Evolutionary conservation across 148 eudicot species (phyloP), one percentile per base, ranked within the genome.

Genomic region (Suaeda aralocaspica): DNA sequence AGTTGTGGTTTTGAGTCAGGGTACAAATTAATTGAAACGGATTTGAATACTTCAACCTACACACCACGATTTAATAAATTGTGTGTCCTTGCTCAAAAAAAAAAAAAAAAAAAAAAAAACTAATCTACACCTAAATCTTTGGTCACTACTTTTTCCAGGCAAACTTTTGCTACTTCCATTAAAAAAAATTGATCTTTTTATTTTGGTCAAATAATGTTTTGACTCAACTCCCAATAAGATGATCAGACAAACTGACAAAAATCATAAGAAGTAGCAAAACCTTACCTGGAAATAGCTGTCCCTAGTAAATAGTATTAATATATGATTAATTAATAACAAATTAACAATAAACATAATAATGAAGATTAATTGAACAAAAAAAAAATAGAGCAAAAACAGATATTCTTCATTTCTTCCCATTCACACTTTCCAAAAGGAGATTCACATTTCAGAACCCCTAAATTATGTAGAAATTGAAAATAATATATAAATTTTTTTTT

Each of bases 241-340:
- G 45, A 52, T 34, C 56, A 61, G 72, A 77, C 79, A 66, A 42
- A 55, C 64, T 44, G 69, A 63, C 66, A 73, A 46, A 59, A 70
- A 56, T 46, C 67, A 71, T 60, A 55, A 33, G 53, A 69, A 81
- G 68, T 75, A 80, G 83, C 76, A 79, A 80, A 70, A 82, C 71
- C 76, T 72, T 76, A 71, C 72, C 80, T 79, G 78, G 82, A 85
- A 80, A 81, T 78, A 79, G 77, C 82, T 73, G 82, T 72, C 65
- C 75, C 80, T 64, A 77, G 78, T 72, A 22, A 70, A 21, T 34
- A 25, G 26, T 51, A 44, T 64, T 22, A 25, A n/a, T n/a, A n/a
- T n/a, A n/a, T n/a, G n/a, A n/a, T n/a, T n/a, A n/a, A n/a, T n/a
- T n/a, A n/a, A 11, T 19, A 30, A 16, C 41, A 19, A 4, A 64